phyloP scores from a whole-genome alignment of 2,329 filamentous ascomycete genomes.

The Mollisia scopiformis region DNA sequence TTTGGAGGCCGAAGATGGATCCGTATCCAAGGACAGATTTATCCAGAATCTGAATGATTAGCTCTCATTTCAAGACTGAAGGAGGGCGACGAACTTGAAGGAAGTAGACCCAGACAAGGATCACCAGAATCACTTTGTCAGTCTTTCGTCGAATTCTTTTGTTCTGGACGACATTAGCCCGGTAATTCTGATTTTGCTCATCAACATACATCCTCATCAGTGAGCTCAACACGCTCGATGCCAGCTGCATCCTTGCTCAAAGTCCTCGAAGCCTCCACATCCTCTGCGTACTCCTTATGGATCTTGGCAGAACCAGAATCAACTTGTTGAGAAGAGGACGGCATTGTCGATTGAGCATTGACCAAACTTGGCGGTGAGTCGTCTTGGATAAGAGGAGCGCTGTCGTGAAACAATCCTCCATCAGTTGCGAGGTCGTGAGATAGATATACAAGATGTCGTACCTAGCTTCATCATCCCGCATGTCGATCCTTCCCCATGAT shows the following conservation, averaged over 20 bases:
- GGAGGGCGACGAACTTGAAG: slow-evolving; percentile 42
- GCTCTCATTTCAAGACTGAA: neutral
- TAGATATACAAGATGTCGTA: slow-evolving; percentile 14
- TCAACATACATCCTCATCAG: slow-evolving; percentile 28
- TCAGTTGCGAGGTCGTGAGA: neutral
- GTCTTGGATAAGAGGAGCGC: neutral
- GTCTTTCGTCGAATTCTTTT: slow-evolving; percentile 63
- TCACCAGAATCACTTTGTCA: slow-evolving; percentile 58
- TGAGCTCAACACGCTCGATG: slow-evolving; percentile 19
- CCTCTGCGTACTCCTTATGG: slow-evolving; percentile 15
- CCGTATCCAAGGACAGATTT: slow-evolving; percentile 58
- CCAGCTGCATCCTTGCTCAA: slow-evolving; percentile 13
- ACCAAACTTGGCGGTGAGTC: neutral
- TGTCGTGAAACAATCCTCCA: neutral
- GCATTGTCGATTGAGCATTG: too few species aligned
- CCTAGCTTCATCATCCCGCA: neutral
- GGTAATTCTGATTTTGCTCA: neutral
- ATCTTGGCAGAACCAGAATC: slow-evolving; percentile 10
- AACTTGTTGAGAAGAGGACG: neutral
- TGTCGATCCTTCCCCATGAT: slow-evolving; percentile 10
- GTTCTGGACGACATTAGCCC: slow-evolving; percentile 40
- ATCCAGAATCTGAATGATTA: slow-evolving; percentile 44
- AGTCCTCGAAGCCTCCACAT: slow-evolving; percentile 14
- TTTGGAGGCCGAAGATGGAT: slow-evolving; percentile 59
- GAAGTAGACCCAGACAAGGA: slow-evolving; percentile 62